phyloP scores from a whole-genome alignment of 805 yeast species.

The Metschnikowia proteae region DNA sequence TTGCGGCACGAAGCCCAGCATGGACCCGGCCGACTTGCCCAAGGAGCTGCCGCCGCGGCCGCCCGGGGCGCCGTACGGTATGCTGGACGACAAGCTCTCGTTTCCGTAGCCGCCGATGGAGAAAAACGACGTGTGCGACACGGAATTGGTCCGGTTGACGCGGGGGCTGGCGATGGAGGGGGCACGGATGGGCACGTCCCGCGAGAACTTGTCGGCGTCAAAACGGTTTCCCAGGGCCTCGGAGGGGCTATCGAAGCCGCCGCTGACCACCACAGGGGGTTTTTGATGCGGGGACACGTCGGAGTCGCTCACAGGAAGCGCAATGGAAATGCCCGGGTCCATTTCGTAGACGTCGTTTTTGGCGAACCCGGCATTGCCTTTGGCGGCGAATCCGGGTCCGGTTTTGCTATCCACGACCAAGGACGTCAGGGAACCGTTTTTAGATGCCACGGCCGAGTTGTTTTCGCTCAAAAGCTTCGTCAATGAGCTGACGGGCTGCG shows the following conservation, averaged over 20 bases:
- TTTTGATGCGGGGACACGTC: constrained; percentile 10
- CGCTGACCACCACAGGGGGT: constrained; percentile 19
- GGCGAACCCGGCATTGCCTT: not conserved
- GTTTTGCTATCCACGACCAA: constrained; percentile 4
- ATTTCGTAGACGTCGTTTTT: not conserved
- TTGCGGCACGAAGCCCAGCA: constrained; percentile 8
- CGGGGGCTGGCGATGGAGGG: constrained; percentile 35
- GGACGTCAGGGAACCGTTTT: constrained; percentile 7
- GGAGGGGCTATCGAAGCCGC: constrained; percentile 16
- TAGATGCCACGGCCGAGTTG: constrained; percentile 12
- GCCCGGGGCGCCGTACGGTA: constrained; percentile 73
- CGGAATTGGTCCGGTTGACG: constrained; percentile 37
- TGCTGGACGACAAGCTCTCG: constrained; percentile 52
- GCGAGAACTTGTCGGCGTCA: constrained; percentile 5
- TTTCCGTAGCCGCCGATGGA: constrained; percentile 30
- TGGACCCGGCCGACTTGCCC: constrained; percentile 10
- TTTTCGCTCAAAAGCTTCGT: constrained; percentile 38
- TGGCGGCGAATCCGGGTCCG: not conserved
- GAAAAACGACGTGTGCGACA: constrained; percentile 38
- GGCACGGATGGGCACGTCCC: constrained; percentile 18
- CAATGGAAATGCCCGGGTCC: not conserved
- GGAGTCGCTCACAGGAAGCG: not conserved
- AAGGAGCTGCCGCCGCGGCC: constrained; percentile 33
- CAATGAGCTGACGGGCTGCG: constrained; percentile 33
- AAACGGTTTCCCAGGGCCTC: constrained; percentile 6